Base-by-base conservation (phyloP, 768 basidiomycete species). In the Calvatia gigantea region DNA sequence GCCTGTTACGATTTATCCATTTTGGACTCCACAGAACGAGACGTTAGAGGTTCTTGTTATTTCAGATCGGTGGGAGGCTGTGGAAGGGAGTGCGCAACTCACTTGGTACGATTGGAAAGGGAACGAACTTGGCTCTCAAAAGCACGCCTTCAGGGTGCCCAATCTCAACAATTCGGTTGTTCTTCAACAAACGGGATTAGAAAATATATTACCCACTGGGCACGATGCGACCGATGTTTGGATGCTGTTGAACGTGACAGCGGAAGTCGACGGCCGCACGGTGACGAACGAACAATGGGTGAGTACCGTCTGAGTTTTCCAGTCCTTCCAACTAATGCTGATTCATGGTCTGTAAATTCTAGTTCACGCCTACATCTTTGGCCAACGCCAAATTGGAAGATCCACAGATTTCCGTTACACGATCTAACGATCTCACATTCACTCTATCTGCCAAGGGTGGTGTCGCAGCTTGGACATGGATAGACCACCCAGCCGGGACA, bases 81-180 rank as follows among this genome's bases (percentile, higher is more conserved):
- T 83, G 0, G 47, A 69, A 2, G 82, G 80, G 1, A 64, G 61
- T 2, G 81, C 75, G 2, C 74, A 77, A 64, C 59, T 83, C 59
- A 81, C 81, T 7, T 84, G 82, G 81, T 83, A 81, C 57, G 80
- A 80, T 60, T 84, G 82, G 81, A 60, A 59, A 14, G 81, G 82
- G 1, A 71, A 62, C 12, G 58, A 60, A 33, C 64, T 84, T 29
- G 65, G 67, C 51, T 69, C 76, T 15, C 73, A 62, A 48, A 71
- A 57, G 38, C 64, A 71, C 52, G 48, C 68, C 21, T 80, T 83
- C 61, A 65, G 68, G 14, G 70, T 79, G 0, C 80, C 80, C 2
- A 65, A 70, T 25, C 63, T 85, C 45, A 83, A 84, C 61, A 80
- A 80, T 57, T 75, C 80, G 23, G 50, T 79, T 14, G 55, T 83